Evolutionary conservation across 2,329 filamentous ascomycete species (phyloP), one percentile per base, ranked within the genome.

Genomic region (Penicillium palitans): DNA sequence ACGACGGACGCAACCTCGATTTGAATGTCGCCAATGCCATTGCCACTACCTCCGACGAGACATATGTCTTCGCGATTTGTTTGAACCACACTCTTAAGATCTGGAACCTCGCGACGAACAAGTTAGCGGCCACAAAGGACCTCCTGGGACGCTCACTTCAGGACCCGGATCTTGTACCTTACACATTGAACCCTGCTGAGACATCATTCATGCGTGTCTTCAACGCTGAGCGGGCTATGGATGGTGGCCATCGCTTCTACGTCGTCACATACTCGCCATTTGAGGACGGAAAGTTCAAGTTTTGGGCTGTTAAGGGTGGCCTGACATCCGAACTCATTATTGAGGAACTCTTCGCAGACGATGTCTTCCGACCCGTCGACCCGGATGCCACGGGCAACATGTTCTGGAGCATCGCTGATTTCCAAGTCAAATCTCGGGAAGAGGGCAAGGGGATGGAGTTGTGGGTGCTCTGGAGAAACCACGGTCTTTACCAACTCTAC

Each of bases 241-340:
- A 79, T 52, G 72, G 73, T 17, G 78, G 77, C 21, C 79, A 81
- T 60, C 70, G 76, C 40, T 88, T 86, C 69, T 83, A 83, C 58
- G 84, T 93, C 53, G 86, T 91, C 39, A 93, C 91, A 9, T 96
- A 92, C 74, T 97, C 93, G 12, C 93, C 95, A 0, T 86, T 95
- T 62, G 90, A 92, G 31, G 85, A 87, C 41, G 90, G 95, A 37
- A 89, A 93, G 71, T 98, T 99, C 82, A 98, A 96, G 74, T 93
- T 99, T 71, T 99, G 93, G 91, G 84, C 85, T 53, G 84, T 89
- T 19, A 84, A 87, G 64, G 84, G 87, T 53, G 83, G 76, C n/a
- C 83, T 66, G 81, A 89, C 67, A 63, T 78, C 66, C 64, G 76
- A 63, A 2, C 73, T 91, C 21, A 81, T 87, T 9, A 80, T 96